Evolutionary conservation across 2,329 filamentous ascomycete genomes (phyloP), one percentile per base, ranked within the genome.

Genomic region (Seiridium unicorne): DNA sequence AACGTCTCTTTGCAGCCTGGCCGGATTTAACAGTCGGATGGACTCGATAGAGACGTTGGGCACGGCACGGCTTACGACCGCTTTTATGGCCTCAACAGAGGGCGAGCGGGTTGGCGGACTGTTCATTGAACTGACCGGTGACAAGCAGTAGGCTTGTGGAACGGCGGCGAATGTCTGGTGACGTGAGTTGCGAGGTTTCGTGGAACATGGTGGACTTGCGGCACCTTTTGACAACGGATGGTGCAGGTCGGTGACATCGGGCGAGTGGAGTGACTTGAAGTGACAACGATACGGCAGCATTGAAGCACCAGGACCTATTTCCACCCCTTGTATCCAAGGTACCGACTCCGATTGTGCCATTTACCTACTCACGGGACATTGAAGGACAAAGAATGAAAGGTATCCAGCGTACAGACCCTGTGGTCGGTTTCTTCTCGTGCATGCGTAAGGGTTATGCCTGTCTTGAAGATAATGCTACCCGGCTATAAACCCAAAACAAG

Each of bases 1-100:
- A 68, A 79, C 83, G 55, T 76, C 69, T 58, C 76, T 74, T 60
- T 80, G 76, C 7, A 76, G 73, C 9, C 75, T 70, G 55, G 70
- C 66, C 3, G 73, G n/a, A 9, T 36, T 26, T 10, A 49, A 46
- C 36, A 68, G 64, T 36, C 70, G 69, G 53, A 79, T 63, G 35
- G 69, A 68, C 35, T 72, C 66, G 58, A 80, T 66, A 32, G 66
- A 69, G 42, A 69, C 63, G 56, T 70, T 65, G 49, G 73, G 71
- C 32, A 76, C 57, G 60, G 69, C 63, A 68, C 65, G 63, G 62
- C 66, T 70, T 62, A 81, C 70, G 55, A 76, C 70, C 31, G 70
- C 66, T 68, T 72, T 70, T 54, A 79, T 68, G 44, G 69, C 68
- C 62, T 74, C 68, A 35, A 68, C 62, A 34, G 70, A 62, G 5